Evolutionary conservation across 495 filamentous ascomycete species (phyloP), one percentile per base, ranked within the genome.

Genomic region (Hyaloscypha hepaticicola): DNA sequence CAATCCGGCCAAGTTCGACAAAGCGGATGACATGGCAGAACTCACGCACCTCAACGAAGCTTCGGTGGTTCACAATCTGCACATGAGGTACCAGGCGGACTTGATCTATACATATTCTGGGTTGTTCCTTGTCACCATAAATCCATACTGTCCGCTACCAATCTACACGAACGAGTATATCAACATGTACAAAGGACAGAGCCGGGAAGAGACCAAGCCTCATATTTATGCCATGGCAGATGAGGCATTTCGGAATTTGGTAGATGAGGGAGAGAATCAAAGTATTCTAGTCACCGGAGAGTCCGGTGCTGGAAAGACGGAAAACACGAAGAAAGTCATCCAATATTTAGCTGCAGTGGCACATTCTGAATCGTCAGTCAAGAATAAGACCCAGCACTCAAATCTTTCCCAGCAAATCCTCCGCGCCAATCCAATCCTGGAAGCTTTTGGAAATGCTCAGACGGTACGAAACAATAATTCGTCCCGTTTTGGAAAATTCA

Each of bases 241-340:
- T 75, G 88, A 94, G 69, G 96, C 96, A 1, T 99, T 97, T 74
- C 86, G 95, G 3, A 97, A 97, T 71, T 81, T 99, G 8, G 91
- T 97, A 5, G 92, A 96, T 63, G 94, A 97, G 74, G 93, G 94
- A 22, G 84, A 93, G 63, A 97, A 98, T 70, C 96, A 99, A 75
- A 97, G 93, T 72, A 98, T 99, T 71, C 81, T 99, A 38, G 96
- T 99, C 5, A 99, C 96, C 31, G 96, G 96, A 74, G 96, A 99
- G 77, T 99, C 96, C 24, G 96, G 96, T 67, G 96, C 96, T 28
- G 96, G 96, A 66, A 99, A 99, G 77, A 99, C 96, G 0, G 96
- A 99, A 74, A 99, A 99, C 68, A 99, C 96, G 2, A 99, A 99
- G 73, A 99, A 99, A 76, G 96, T 99, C 56, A 99, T 99, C 60